Percentiles rank a stretch among this genome's conserved stretches.
These are phyloP conservation scores for Jatropha podagrica DNA, from an alignment of 441 rosid genomes.

Conservation along the genomic window DNA sequence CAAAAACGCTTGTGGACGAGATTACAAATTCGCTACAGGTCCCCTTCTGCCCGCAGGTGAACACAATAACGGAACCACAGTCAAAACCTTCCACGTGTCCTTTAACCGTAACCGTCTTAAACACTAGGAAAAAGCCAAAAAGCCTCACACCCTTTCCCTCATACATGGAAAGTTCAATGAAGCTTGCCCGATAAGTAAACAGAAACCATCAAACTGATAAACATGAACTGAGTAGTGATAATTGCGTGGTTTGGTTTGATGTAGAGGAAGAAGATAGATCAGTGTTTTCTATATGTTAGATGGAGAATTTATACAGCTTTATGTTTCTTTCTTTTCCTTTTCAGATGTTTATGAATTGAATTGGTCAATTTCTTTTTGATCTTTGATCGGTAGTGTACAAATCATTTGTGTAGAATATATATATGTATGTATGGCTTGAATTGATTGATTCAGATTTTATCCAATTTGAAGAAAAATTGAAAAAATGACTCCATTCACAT, in stretches of 20 bases:
- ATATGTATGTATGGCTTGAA: too few species aligned
- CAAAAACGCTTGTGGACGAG: background rate
- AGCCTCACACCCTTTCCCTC: background rate
- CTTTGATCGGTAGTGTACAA: background rate
- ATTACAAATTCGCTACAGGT: background rate
- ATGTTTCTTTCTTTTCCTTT: background rate
- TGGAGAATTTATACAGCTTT: too few species aligned
- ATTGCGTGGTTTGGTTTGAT: too few species aligned
- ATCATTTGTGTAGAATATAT: background rate
- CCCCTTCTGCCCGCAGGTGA: background rate
- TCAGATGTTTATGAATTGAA: background rate
- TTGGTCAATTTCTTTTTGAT: background rate
- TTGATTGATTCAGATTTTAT: background rate
- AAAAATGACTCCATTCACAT: constrained; percentile 12
- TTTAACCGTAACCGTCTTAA: background rate
- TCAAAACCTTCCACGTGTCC: background rate
- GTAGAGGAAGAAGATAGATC: background rate
- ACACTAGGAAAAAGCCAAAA: background rate
- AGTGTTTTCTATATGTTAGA: background rate
- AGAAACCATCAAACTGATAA: background rate
- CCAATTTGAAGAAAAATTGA: background rate
- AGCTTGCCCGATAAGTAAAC: constrained; percentile 11
- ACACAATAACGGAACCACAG: background rate
- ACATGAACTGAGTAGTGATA: too few species aligned
- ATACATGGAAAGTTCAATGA: background rate